phyloP scores from a whole-genome alignment of 176 grass and related monocot genomes.

The Oropetium thomaeum region DNA sequence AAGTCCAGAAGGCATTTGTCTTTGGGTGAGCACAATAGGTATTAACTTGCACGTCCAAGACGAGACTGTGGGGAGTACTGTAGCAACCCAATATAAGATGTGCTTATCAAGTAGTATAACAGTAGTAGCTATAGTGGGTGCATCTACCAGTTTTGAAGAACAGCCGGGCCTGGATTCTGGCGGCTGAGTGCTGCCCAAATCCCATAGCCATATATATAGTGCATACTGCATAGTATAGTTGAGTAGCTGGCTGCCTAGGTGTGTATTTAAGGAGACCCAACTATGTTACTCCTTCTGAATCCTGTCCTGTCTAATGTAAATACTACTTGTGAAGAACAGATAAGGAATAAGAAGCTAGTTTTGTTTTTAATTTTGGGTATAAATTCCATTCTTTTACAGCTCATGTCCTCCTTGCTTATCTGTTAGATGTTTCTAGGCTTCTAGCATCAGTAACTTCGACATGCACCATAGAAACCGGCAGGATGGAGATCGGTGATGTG shows the following conservation, averaged over 20 bases:
- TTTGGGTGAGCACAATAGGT: not conserved
- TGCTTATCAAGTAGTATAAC: not conserved
- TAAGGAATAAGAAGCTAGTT: not conserved
- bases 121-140: not conserved
- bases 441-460: not conserved
- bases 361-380: not conserved
- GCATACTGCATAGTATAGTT: not conserved
- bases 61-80: not conserved
- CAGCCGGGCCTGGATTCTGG: not conserved
- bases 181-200: not conserved
- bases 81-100: not conserved
- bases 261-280: not conserved
- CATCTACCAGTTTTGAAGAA: not conserved
- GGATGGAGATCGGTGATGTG: not conserved
- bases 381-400: not conserved
- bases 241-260: not conserved
- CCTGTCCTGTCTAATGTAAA: conserved; percentile 34
- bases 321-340: conserved; percentile 18
- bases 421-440: not conserved
- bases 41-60: not conserved
- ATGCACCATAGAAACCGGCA: not conserved
- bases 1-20: not conserved
- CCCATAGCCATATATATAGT: conserved; percentile 4
- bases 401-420: not conserved
- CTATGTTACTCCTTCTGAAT: not conserved